Conservation (phyloP, 345 rosid genomes). For the Salix caprea region DNA sequence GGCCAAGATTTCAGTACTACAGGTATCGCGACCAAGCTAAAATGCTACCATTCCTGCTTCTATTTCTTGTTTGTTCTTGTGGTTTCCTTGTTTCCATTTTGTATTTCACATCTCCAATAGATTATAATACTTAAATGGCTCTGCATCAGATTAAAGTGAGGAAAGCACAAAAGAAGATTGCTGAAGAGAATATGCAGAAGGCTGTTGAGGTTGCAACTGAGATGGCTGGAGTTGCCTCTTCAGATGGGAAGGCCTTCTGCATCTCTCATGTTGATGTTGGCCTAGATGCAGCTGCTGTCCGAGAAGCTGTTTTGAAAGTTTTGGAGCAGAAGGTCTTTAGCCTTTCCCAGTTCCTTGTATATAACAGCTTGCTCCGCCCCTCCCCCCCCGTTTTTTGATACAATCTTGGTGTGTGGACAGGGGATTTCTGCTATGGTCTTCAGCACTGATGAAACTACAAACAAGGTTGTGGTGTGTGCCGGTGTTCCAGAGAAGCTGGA, state of each 20-base stretch:
- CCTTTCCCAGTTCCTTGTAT: not conserved
- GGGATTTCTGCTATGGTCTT: constrained; percentile 80
- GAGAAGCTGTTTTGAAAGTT: constrained; percentile 85
- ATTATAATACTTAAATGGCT: not conserved
- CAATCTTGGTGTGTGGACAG: constrained; percentile 37
- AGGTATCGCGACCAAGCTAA: constrained; percentile 41
- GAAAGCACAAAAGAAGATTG: constrained; percentile 83
- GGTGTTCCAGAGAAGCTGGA: constrained; percentile 73
- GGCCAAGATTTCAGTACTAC: constrained; percentile 64
- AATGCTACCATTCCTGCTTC: not conserved
- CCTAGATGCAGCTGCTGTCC: constrained; percentile 86
- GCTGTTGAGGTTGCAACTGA: constrained; percentile 59
- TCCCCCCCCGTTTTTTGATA: not conserved
- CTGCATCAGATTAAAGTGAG: constrained; percentile 54
- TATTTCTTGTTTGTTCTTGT: not conserved
- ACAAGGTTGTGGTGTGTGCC: constrained; percentile 87
- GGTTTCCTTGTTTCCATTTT: not conserved
- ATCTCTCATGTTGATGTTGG: constrained; percentile 75
- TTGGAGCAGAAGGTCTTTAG: constrained; percentile 55
- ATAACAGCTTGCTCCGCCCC: not conserved
- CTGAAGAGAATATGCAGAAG: constrained; percentile 72
- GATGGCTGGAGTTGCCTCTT: constrained; percentile 61
- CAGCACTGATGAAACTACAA: constrained; percentile 72
- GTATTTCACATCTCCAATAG: not conserved
- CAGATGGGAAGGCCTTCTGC: constrained; percentile 71